Evolutionary conservation across 305 asterid species (phyloP).

Genomic region (Plantago rigida): DNA sequence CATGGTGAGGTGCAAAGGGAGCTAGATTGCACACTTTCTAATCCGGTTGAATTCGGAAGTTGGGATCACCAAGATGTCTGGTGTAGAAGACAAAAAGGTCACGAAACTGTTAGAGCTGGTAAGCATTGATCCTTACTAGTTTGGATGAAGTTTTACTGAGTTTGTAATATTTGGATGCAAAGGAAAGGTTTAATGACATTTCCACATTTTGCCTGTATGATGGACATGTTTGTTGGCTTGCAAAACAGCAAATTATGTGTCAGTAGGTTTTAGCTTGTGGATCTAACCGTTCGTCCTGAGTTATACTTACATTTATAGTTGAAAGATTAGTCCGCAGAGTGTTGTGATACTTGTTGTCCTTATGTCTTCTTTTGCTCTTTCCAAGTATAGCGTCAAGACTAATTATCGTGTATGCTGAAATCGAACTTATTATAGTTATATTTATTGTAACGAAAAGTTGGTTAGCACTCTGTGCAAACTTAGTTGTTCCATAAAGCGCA

Average conservation of each 20-base stretch:
- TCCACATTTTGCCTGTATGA: neutral
- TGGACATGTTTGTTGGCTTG: neutral
- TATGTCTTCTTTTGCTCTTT: no score
- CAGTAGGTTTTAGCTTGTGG: neutral
- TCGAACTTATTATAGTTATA: no score
- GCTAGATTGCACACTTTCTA: slow-evolving; percentile 10
- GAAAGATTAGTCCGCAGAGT: neutral
- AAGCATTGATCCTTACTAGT: slow-evolving; percentile 24
- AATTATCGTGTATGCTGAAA: no score
- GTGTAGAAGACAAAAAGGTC: slow-evolving; percentile 52
- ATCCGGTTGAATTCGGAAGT: slow-evolving; percentile 21
- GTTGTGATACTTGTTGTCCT: no score
- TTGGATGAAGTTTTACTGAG: neutral
- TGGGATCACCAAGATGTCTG: slow-evolving; percentile 40
- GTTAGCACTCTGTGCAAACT: no score
- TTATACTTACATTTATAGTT: neutral
- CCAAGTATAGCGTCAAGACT: no score
- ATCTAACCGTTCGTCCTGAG: neutral
- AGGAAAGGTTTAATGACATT: neutral
- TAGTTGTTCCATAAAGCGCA: no score
- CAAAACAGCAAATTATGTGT: neutral
- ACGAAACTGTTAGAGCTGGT: slow-evolving; percentile 54
- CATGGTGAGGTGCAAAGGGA: slow-evolving; percentile 17
- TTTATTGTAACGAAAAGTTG: no score
- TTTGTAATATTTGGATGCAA: neutral